phyloP scores from a whole-genome alignment of 2,329 filamentous ascomycete genomes.

The Dryadomyces sulphureus region DNA sequence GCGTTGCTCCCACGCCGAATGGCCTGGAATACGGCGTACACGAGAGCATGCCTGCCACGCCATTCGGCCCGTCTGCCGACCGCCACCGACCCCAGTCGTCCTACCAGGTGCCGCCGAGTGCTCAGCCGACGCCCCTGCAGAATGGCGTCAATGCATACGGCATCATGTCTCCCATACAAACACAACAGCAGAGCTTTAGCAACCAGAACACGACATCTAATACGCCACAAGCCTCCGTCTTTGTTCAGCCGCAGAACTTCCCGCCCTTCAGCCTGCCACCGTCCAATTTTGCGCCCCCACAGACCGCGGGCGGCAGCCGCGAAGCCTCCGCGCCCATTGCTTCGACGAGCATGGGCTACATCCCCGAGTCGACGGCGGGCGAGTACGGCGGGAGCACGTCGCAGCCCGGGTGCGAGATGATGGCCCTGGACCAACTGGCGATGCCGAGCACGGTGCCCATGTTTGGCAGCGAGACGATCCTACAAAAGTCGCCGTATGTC shows the following conservation, averaged over 20 bases:
- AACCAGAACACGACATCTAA: slow-evolving; percentile 32
- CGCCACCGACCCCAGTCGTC: slow-evolving; percentile 13
- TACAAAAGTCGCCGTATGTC: slow-evolving; percentile 69
- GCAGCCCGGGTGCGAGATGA: slow-evolving; percentile 36
- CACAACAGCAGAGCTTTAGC: slow-evolving; percentile 33
- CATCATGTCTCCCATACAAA: slow-evolving; percentile 36
- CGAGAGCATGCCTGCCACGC: slow-evolving; percentile 20
- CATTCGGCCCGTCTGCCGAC: slow-evolving; percentile 12
- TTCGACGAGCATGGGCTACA: slow-evolving; percentile 16
- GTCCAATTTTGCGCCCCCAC: slow-evolving; percentile 35
- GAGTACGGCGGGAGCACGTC: slow-evolving; percentile 32
- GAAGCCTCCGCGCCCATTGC: slow-evolving; percentile 15
- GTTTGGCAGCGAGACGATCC: slow-evolving; percentile 66
- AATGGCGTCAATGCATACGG: slow-evolving; percentile 33
- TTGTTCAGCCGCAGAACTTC: slow-evolving; percentile 46
- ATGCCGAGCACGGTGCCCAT: slow-evolving; percentile 63
- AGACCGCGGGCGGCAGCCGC: slow-evolving; percentile 19
- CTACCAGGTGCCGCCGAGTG: slow-evolving; percentile 26
- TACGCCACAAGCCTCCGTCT: slow-evolving; percentile 32
- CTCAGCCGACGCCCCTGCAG: slow-evolving; percentile 31
- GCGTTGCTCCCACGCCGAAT: slow-evolving; percentile 9
- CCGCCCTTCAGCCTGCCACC: slow-evolving; percentile 48
- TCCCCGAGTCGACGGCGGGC: slow-evolving; percentile 18
- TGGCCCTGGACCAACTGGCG: slow-evolving; percentile 47
- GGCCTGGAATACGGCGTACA: slow-evolving; percentile 30